Percentiles rank a stretch among this genome's conserved stretches.
phyloP scores from a whole-genome alignment of 805 yeast genomes.

The Isabelozyma pseudorhagii region DNA sequence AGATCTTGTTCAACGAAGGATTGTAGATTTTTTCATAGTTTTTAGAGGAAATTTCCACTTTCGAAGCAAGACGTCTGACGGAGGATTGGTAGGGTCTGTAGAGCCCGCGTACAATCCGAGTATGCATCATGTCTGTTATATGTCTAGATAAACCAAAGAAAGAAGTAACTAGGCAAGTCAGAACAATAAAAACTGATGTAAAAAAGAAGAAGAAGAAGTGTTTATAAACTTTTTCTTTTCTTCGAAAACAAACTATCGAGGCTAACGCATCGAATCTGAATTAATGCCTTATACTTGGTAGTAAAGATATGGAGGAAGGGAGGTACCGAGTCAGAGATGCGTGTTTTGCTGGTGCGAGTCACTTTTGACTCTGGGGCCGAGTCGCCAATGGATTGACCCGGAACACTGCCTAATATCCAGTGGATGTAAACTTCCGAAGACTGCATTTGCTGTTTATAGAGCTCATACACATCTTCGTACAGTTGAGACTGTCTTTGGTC shows the following conservation, averaged over 20 bases:
- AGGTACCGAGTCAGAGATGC: background rate
- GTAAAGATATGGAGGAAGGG: background rate
- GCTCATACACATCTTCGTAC: too few relatives aligned
- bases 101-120: background rate
- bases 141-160: background rate
- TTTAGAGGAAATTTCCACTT: conserved; percentile 55
- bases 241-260: too few relatives aligned
- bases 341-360: background rate
- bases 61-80: conserved; percentile 14
- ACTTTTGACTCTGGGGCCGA: background rate
- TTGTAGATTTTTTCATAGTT: conserved; percentile 47
- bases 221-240: background rate
- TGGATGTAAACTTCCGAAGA: background rate
- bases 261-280: too few relatives aligned
- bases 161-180: too few relatives aligned
- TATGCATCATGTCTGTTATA: background rate
- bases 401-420: background rate
- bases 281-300: too few relatives aligned
- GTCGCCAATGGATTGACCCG: background rate
- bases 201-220: background rate
- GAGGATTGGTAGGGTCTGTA: background rate
- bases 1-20: conserved; percentile 26
- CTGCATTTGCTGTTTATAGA: background rate
- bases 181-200: background rate
- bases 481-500: too few relatives aligned